Percentiles rank a stretch among this genome's conserved stretches.
phyloP scores from a whole-genome alignment of 2,329 filamentous ascomycete genomes.

The Esteya vermicola region DNA sequence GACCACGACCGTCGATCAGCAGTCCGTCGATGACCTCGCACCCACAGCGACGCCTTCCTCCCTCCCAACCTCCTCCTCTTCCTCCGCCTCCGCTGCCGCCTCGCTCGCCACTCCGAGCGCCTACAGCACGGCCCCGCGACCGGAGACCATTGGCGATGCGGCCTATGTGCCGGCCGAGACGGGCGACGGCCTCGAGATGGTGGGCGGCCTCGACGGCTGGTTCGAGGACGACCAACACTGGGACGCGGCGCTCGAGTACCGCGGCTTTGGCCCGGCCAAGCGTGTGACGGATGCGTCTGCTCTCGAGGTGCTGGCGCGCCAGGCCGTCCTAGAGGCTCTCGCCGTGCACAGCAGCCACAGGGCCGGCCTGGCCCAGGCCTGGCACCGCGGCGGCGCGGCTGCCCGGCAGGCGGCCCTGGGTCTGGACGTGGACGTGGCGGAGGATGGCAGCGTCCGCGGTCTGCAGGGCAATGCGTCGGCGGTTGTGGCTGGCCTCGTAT shows the following conservation, averaged over 20 bases:
- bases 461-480: slow-evolving; percentile 18
- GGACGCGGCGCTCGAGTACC: slow-evolving; percentile 28
- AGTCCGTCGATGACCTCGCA: too few species aligned
- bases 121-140: slow-evolving; percentile 13
- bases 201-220: slow-evolving; percentile 33
- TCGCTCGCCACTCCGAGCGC: slow-evolving; percentile 11
- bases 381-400: slow-evolving; percentile 19
- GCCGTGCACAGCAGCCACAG: slow-evolving; percentile 21
- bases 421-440: slow-evolving; percentile 21
- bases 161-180: slow-evolving; percentile 32
- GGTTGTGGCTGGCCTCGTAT: slow-evolving; percentile 12
- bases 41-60: too few species aligned
- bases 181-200: slow-evolving; percentile 29
- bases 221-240: slow-evolving; percentile 41
- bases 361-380: slow-evolving; percentile 12
- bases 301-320: slow-evolving; percentile 32
- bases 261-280: slow-evolving; percentile 25
- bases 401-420: slow-evolving; percentile 20
- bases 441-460: slow-evolving; percentile 23
- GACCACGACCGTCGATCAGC: too few species aligned
- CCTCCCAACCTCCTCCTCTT: too few species aligned
- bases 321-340: slow-evolving; percentile 38
- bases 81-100: not conserved
- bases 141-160: slow-evolving; percentile 18
- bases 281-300: slow-evolving; percentile 28